These are phyloP conservation scores for Borovskyia barvae DNA, from an alignment of 208 protist genomes.

Conservation along the genomic window DNA sequence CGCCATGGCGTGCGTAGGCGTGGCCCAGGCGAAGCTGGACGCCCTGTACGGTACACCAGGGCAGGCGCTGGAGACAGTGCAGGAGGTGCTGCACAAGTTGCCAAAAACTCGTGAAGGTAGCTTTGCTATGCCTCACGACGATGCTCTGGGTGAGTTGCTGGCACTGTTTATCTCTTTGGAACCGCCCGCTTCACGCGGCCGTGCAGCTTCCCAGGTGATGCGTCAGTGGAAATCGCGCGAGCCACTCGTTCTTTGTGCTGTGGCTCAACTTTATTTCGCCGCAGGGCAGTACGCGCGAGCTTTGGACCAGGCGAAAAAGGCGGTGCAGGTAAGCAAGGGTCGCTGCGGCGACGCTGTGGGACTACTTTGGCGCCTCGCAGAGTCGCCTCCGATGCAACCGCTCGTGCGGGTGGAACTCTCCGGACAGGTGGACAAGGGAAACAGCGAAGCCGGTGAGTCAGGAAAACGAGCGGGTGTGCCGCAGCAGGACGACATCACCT, in stretches of 20 bases:
- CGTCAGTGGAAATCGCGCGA: constrained; percentile 65
- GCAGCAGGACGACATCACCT: neutral
- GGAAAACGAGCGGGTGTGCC: neutral
- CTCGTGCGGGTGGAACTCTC: constrained; percentile 10
- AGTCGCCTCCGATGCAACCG: constrained; percentile 16
- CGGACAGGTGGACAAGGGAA: constrained; percentile 1
- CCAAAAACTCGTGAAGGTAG: constrained; percentile 64
- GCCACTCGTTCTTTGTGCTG: constrained; percentile 60
- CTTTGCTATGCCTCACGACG: constrained; percentile 45
- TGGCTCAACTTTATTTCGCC: constrained; percentile 73
- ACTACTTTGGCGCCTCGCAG: constrained; percentile 64
- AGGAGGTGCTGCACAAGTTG: constrained; percentile 56
- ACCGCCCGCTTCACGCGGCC: constrained; percentile 44
- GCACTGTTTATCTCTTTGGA: constrained; percentile 63
- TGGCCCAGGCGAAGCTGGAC: constrained; percentile 28
- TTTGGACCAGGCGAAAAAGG: constrained; percentile 61
- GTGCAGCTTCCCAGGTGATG: constrained; percentile 68
- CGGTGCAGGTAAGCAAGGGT: constrained; percentile 33
- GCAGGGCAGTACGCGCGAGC: constrained; percentile 55
- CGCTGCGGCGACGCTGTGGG: constrained; percentile 63
- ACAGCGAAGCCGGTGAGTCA: neutral
- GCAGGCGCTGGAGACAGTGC: constrained; percentile 59
- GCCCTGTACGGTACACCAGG: constrained; percentile 23
- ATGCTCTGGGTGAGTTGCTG: constrained; percentile 55
- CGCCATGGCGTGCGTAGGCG: constrained; percentile 34